Base-by-base conservation (phyloP, 2,329 filamentous ascomycete genomes). In the Penicillium sp. region DNA sequence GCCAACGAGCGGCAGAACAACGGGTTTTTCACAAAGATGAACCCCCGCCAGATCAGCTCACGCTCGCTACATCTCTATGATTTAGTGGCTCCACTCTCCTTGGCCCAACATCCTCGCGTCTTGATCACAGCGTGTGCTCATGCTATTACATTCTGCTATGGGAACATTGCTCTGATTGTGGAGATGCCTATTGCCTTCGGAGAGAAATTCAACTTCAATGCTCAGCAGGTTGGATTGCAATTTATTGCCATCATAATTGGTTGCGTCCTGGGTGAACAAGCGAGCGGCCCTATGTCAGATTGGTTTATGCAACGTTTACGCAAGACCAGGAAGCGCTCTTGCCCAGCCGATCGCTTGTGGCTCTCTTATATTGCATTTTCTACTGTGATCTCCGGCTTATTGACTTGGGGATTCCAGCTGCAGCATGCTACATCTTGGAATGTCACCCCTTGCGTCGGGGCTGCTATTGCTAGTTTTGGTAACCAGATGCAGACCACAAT, bases 401-500 rank as follows among this genome's bases (percentile, higher is more conserved):
- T 84, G 3, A 74, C 83, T 0, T 85, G 84, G 63, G 68, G 80
- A 3, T 76, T 84, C 0, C 77, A 79, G 53, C 71, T 77, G 0
- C 68, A 80, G 38, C 70, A 77, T 21, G 76, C 78, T 1, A 60
- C 65, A 0, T 62, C 69, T 2, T 85, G 80, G 78, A 81, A 84
- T 50, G 74, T 84, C 5, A 82, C 80, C 0, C 83, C 83, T 0
- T 70, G 83, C 13, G 62, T 85, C 15, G 82, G 82, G 4, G 75
- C 74, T 6, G 81, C 75, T 2, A 77, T 81, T 54, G 74, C 73
- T 0, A 78, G 76, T 0, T 78, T 75, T 5, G 83, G 83, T 0
- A 84, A 84, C 53, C 83, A 85, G 65, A 78, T 86, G 39, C 75
- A 85, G 15, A 85, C 83, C 0, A 85, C 83, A 0, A 79, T 85